Conservation (phyloP, 768 basidiomycete genomes). For the Mrakia gelida region DNA sequence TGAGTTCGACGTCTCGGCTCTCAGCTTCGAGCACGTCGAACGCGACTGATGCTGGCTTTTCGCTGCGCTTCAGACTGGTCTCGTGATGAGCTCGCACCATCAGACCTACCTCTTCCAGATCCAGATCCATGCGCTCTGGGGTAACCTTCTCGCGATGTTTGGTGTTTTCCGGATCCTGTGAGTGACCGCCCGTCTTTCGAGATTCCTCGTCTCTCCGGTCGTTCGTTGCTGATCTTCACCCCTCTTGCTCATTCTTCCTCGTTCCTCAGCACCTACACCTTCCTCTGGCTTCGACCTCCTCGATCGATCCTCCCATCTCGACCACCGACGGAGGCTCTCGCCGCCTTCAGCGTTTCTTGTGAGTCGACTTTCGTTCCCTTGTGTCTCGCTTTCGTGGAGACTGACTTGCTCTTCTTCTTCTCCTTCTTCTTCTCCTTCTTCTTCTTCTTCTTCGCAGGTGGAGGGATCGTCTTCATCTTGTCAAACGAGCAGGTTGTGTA, state of each 20-base stretch:
- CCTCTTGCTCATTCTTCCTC: too few species aligned
- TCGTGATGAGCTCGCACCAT: conserved; percentile 86
- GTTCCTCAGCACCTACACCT: conserved; percentile 66
- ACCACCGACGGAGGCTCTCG: conserved; percentile 88
- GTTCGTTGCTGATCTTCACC: neutral
- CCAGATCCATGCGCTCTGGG: conserved; percentile 83
- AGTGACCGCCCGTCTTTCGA: too few species aligned
- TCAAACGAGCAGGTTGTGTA: conserved; percentile 84
- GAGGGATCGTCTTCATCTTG: conserved; percentile 84
- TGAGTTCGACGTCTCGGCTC: conserved; percentile 29
- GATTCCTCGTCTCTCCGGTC: too few species aligned
- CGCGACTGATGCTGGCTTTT: neutral
- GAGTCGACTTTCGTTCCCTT: neutral
- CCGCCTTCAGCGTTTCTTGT: conserved; percentile 70
- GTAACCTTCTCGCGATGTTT: conserved; percentile 73
- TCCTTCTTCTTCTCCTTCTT: neutral
- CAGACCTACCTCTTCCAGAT: conserved; percentile 88
- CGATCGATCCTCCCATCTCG: conserved; percentile 79
- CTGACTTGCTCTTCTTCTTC: neutral
- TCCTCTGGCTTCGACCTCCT: conserved; percentile 83
- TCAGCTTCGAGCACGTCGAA: neutral
- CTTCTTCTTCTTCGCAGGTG: conserved; percentile 41
- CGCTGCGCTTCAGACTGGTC: conserved; percentile 55
- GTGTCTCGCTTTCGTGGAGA: neutral
- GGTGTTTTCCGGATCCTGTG: conserved; percentile 67